Conservation (phyloP, 305 asterid genomes). For the Galium porrigens region DNA sequence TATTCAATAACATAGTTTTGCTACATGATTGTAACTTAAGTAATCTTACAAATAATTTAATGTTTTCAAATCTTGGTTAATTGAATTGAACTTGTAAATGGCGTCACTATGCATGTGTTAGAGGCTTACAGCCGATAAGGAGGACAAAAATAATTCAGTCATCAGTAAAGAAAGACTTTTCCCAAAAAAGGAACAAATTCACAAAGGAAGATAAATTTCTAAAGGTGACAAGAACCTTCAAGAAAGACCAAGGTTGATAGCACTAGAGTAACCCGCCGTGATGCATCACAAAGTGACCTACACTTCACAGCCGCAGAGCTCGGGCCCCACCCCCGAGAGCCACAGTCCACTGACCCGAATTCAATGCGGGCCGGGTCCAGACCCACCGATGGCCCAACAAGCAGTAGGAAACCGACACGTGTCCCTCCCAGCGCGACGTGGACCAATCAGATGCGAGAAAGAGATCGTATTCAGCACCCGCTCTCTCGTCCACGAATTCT, state of each 20-base stretch:
- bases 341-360: background rate
- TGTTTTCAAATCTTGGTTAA: too few species aligned
- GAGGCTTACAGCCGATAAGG: background rate
- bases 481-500: conserved; percentile 67
- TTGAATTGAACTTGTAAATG: background rate
- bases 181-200: background rate
- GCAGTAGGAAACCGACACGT: conserved; percentile 25
- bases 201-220: background rate
- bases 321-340: conserved; percentile 4
- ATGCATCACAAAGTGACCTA: conserved; percentile 1
- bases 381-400: background rate
- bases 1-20: too few species aligned
- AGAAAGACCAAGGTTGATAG: background rate
- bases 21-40: too few species aligned
- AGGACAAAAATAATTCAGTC: background rate
- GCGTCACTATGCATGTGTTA: background rate
- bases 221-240: background rate
- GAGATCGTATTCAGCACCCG: conserved; percentile 49
- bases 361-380: conserved; percentile 5
- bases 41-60: too few species aligned
- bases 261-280: background rate
- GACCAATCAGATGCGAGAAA: conserved; percentile 45
- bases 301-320: background rate
- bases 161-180: background rate
- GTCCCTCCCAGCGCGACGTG: conserved; percentile 18